Conservation (phyloP, 2,329 filamentous ascomycete genomes). For the Verticillium nonalfalfae region DNA sequence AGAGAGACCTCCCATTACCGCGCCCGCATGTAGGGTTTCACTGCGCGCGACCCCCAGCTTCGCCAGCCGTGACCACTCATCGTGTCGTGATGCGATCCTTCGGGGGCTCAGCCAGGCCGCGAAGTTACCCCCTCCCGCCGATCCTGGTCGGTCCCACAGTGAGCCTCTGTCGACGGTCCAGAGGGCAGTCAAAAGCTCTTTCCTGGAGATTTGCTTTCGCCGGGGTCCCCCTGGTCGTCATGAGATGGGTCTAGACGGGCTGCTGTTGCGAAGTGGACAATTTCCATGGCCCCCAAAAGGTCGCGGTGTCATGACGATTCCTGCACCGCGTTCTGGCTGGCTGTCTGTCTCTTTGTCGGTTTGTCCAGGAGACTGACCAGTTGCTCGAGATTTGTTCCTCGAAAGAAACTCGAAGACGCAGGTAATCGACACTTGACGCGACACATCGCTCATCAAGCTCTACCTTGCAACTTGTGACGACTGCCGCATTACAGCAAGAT, state of each 20-base stretch:
- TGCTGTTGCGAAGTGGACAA: not conserved
- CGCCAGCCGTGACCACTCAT: not conserved
- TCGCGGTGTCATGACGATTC: not conserved
- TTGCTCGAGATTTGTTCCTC: not conserved
- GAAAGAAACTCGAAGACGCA: not conserved
- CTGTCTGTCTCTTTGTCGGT: not conserved
- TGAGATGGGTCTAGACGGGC: not conserved
- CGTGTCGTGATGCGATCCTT: not conserved
- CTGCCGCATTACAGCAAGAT: slow-evolving; percentile 7
- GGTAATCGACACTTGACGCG: not conserved
- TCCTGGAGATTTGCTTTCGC: not conserved
- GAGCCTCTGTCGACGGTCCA: not conserved
- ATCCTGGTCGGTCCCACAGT: not conserved
- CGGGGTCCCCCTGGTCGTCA: not conserved
- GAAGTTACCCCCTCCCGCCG: not conserved
- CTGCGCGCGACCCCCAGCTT: not conserved
- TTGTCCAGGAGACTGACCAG: not conserved
- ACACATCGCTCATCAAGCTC: too few relatives aligned
- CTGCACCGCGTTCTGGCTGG: not conserved
- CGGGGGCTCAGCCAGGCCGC: not conserved
- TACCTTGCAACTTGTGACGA: not conserved
- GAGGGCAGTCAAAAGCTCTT: not conserved
- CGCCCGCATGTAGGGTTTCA: not conserved
- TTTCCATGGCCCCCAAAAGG: not conserved
- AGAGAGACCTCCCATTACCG: not conserved